Percentiles rank a stretch among this genome's conserved stretches.
phyloP scores from a whole-genome alignment of 441 rosid genomes.

The Syzygium syzygioides region DNA sequence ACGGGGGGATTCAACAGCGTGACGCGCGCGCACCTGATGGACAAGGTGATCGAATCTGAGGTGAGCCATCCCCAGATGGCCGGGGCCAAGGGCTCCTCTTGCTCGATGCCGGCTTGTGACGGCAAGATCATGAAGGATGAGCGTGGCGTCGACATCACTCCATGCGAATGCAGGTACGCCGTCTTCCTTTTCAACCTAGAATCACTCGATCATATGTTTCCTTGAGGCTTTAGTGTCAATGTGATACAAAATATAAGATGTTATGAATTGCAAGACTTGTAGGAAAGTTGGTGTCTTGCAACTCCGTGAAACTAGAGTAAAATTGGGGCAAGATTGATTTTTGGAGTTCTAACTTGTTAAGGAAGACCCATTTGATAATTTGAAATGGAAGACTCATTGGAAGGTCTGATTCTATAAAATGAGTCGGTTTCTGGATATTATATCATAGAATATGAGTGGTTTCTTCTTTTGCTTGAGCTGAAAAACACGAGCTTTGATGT shows the following conservation, averaged over 20 bases:
- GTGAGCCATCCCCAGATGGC: constrained; percentile 90
- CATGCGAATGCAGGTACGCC: constrained; percentile 69
- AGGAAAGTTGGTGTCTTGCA: too few species aligned
- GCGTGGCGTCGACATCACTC: constrained; percentile 65
- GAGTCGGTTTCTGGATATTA: not conserved
- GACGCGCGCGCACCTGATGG: constrained; percentile 92
- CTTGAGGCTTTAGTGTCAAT: not conserved
- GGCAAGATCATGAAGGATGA: constrained; percentile 88
- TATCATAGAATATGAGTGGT: not conserved
- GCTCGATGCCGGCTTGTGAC: constrained; percentile 80
- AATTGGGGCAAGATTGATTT: not conserved
- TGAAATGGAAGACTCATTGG: not conserved
- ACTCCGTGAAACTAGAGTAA: not conserved
- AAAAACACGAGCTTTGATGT: not conserved
- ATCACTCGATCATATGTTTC: not conserved
- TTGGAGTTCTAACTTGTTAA: not conserved
- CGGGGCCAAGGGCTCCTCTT: constrained; percentile 74
- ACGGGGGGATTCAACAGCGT: constrained; percentile 90
- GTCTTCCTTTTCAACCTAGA: not conserved
- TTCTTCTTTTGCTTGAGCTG: not conserved
- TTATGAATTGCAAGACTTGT: not conserved
- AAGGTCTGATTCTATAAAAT: not conserved
- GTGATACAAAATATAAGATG: not conserved
- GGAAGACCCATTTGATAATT: not conserved
- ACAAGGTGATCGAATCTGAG: constrained; percentile 85